A percentile compares a stretch with the other conserved stretches of the same genome.
Evolutionary conservation across 139 green algal species (phyloP).

Genomic region (Asterochloris erici): DNA sequence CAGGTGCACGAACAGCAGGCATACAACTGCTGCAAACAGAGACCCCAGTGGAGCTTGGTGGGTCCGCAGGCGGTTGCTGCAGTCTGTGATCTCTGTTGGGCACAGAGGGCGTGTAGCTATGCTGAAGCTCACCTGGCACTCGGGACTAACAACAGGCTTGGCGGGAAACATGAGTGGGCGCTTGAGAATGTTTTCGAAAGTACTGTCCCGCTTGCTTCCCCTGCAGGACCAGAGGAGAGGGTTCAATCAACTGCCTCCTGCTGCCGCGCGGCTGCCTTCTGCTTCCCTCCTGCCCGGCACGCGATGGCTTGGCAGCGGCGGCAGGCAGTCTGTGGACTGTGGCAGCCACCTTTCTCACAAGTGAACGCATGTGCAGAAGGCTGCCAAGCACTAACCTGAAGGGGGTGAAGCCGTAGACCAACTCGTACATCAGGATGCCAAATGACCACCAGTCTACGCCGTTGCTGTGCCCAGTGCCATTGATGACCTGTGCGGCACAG

Average conservation of each 20-base stretch:
- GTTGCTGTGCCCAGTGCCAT: not conserved
- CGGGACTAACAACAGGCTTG: conserved; percentile 39
- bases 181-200: conserved; percentile 94
- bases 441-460: conserved; percentile 83
- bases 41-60: too few species aligned
- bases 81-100: too few species aligned
- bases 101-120: not conserved
- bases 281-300: not conserved
- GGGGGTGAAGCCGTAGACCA: conserved; percentile 83
- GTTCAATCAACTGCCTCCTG: too few species aligned
- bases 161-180: conserved; percentile 78
- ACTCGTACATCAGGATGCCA: conserved; percentile 96
- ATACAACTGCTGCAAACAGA: too few species aligned
- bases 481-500: conserved; percentile 8
- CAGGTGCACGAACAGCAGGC: too few species aligned
- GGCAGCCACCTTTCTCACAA: not conserved
- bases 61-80: too few species aligned
- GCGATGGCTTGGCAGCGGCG: not conserved
- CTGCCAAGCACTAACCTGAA: conserved; percentile 52
- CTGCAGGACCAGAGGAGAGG: not conserved
- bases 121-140: conserved; percentile 18
- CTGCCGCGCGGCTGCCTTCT: too few species aligned
- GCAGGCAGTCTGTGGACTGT: too few species aligned
- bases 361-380: not conserved
- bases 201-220: conserved; percentile 70